Base-by-base conservation (phyloP, 2,329 filamentous ascomycete species). In the Chrysoporthe deuterocubensis region DNA sequence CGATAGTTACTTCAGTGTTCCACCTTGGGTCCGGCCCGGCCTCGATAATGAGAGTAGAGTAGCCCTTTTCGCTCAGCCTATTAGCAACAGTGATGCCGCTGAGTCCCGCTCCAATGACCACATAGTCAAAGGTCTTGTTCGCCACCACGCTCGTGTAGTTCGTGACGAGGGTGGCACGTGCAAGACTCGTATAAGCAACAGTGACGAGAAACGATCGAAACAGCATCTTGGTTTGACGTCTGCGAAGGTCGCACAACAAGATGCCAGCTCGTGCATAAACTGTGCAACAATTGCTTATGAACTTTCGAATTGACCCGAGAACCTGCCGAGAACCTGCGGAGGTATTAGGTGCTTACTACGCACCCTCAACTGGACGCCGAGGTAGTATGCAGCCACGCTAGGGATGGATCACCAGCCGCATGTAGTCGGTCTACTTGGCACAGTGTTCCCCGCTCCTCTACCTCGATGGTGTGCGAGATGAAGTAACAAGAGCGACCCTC, bases 41-140 rank as follows among this genome's bases (percentile, higher is more conserved):
- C 48, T 74, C 73, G 18, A 74, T 69, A 37, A 74, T 65, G 3
- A 74, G 70, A 1, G 71, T 72, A 5, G 72, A 69, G 62, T 71
- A 67, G 43, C 73, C 71, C 32, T 65, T 54, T 1, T 64, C 70
- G 59, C 73, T 74, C 13, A 74, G 71, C 67, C 71, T 60, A 16
- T 60, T 70, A 3, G 42, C 65, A 3, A 70, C 42, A 1, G 40
- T 63, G 16, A 68, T 56, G 50, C 69, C 69, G 2, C 64, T 64
- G 42, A 71, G 67, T 7, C 69, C 69, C 2, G 69, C 69, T 16
- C 69, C 69, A 34, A 67, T 63, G 7, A 71, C 54, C 26, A 71
- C 63, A 26, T 69, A 71, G 69, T 71, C 62, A 54, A 68, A 71
- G 13, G 65, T 62, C 37, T 62, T 62, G 52, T 65, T 65, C 0